A percentile compares a stretch with the other conserved stretches of the same genome.
These are phyloP conservation scores for Sophora flavescens DNA, from an alignment of 306 rosid species.

Conservation along the genomic window DNA sequence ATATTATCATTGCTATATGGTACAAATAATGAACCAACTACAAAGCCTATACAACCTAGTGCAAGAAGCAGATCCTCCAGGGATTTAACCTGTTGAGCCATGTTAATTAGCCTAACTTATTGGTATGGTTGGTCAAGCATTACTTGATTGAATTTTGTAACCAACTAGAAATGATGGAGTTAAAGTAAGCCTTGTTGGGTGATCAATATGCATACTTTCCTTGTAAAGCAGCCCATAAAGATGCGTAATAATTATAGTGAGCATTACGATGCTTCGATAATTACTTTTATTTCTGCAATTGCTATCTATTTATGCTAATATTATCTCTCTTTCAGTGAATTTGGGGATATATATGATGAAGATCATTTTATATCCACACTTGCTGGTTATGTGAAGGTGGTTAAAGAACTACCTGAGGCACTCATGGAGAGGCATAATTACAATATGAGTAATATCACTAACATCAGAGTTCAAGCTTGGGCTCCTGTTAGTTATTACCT, in stretches of 20 bases:
- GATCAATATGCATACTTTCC: slow-evolving; percentile 6
- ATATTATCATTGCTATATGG: not conserved
- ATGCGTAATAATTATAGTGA: slow-evolving; percentile 10
- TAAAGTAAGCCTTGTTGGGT: slow-evolving; percentile 26
- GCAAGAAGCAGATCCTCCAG: slow-evolving; percentile 31
- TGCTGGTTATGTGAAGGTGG: slow-evolving; percentile 89
- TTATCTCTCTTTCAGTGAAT: slow-evolving; percentile 61
- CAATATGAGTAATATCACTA: slow-evolving; percentile 74
- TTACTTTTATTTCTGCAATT: slow-evolving; percentile 33
- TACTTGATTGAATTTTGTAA: slow-evolving; percentile 36
- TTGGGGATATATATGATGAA: slow-evolving; percentile 87
- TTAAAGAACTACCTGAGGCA: slow-evolving; percentile 79
- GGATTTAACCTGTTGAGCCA: slow-evolving; percentile 28
- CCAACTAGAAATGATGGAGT: slow-evolving; percentile 26
- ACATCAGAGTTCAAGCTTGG: slow-evolving; percentile 85
- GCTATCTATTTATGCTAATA: slow-evolving; percentile 36
- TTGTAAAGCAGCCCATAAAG: not conserved
- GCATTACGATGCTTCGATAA: slow-evolving; percentile 25
- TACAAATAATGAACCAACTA: slow-evolving; percentile 25
- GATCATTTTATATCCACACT: slow-evolving; percentile 87
- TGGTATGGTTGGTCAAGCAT: slow-evolving; percentile 15
- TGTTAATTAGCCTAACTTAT: slow-evolving; percentile 28
- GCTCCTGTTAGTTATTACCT: slow-evolving; percentile 78
- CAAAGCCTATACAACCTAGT: slow-evolving; percentile 19
- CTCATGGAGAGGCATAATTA: slow-evolving; percentile 74